Percentiles rank a stretch among this genome's conserved stretches.
These are phyloP conservation scores for Phytophthora idaei DNA, from an alignment of 352 stramenopile genomes.

Conservation along the genomic window DNA sequence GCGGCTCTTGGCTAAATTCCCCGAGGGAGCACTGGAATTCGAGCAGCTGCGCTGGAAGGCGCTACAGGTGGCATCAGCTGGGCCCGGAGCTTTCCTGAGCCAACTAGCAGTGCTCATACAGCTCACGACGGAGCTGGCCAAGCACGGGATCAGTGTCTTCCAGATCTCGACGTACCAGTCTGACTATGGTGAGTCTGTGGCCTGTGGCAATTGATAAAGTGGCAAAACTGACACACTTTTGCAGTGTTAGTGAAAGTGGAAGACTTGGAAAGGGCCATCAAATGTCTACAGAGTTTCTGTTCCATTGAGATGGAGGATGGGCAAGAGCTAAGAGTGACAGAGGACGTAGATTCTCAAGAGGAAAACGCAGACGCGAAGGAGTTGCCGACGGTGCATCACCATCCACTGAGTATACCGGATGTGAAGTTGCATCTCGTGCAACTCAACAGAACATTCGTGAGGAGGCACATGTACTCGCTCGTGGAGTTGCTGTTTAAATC, in stretches of 20 bases:
- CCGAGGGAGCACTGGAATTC: slow-evolving; percentile 41
- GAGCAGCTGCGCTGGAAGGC: slow-evolving; percentile 64
- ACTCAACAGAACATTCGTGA: slow-evolving; percentile 48
- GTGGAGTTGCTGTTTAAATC: slow-evolving; percentile 57
- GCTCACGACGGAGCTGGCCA: slow-evolving; percentile 61
- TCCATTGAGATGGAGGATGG: slow-evolving; percentile 58
- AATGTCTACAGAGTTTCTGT: slow-evolving; percentile 60
- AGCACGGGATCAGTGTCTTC: slow-evolving; percentile 61
- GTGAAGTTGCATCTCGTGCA: slow-evolving; percentile 64
- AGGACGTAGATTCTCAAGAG: not conserved
- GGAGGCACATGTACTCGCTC: slow-evolving; percentile 61
- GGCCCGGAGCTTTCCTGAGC: slow-evolving; percentile 55
- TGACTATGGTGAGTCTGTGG: slow-evolving; percentile 52
- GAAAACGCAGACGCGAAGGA: slow-evolving; percentile 16
- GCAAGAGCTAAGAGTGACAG: slow-evolving; percentile 17
- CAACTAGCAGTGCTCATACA: slow-evolving; percentile 64
- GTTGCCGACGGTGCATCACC: slow-evolving; percentile 42
- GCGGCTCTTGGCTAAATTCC: slow-evolving; percentile 44
- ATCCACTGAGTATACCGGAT: slow-evolving; percentile 61
- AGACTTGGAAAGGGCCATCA: slow-evolving; percentile 50
- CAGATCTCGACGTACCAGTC: slow-evolving; percentile 80
- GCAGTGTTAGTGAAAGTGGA: slow-evolving; percentile 68
- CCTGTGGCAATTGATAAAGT: slow-evolving; percentile 1
- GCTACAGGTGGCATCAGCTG: slow-evolving; percentile 64
- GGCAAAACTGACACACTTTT: slow-evolving; percentile 3